Base-by-base conservation (phyloP, 2,329 filamentous ascomycete species). In the Microdochium nivale region DNA sequence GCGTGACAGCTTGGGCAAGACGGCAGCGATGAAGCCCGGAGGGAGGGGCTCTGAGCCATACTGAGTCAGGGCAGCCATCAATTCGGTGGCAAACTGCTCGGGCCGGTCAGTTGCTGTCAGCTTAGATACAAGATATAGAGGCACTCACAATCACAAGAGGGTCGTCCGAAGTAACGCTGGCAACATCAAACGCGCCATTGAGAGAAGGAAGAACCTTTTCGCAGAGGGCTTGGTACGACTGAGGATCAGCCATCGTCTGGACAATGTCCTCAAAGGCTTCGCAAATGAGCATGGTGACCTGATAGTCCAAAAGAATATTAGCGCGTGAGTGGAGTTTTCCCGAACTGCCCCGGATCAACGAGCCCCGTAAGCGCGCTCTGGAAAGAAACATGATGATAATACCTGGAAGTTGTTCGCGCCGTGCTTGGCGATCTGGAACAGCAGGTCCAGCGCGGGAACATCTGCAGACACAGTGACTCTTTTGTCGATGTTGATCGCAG, bases 191-290 rank as follows among this genome's bases (percentile, higher is more conserved):
- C 13, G 91, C 90, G 25, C 88, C 89, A 19, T 85, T 95, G 49
- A 99, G 73, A 0, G 89, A 90, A 13, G 94, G 94, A 9, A 97
- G 71, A 4, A 95, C 88, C 68, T 92, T 95, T 59, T 82, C 76
- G 65, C 92, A 96, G 7, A 99, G 78, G 11, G 81, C 81, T 48
- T 85, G 78, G 66, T 92, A 99, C 1, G 83, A 79, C 9, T 87
- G 81, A 7, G 78, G 71, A 23, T 84, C 81, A 2, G 86, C 74
- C 53, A 95, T 79, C 1, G 75, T 78, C 49, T 79, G 75, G 5
- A 91, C 87, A 52, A 96, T 84, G 44, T 94, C 89, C 66, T 97
- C 92, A 62, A 99, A 95, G 0, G 89, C 85, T 68, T 99, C 94
- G 33, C 83, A 87, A 24, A 97, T 87, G 49, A 96, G 75, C 72